Evolutionary conservation across 768 basidiomycete genomes (phyloP), one percentile per base, ranked within the genome.

Genomic region (Suillus discolor): DNA sequence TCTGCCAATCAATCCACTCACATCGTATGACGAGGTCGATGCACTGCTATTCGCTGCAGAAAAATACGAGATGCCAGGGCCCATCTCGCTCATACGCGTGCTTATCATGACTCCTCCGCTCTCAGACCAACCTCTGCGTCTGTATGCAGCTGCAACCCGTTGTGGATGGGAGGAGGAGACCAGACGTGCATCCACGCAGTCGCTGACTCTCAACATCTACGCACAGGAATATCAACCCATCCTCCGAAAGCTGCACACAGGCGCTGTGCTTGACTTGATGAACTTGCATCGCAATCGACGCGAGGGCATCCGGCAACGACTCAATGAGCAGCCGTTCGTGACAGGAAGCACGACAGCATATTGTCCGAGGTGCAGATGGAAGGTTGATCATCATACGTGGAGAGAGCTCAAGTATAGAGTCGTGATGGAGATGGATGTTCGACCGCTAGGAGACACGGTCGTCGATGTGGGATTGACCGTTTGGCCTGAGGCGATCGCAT

Each of bases 51-150:
- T 82, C 62, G 86, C 87, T 0, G 84, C 88, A 0, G 88, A 90
- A 71, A 89, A 89, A 70, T 90, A 90, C 72, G 89, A 89, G 42
- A 90, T 89, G 85, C 83, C 85, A 0, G 89, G 89, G 0, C 87
- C 88, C 2, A 78, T 80, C 65, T 87, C 86, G 7, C 83, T 89
- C 68, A 74, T 89, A 60, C 86, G 87, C 45, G 82, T 86, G 41
- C 80, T 86, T n/a, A 78, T 86, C 62, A 80, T 83, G 72, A 84
- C 84, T 0, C 84, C 83, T 1, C 75, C 82, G 0, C 79, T 89
- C 49, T 75, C 84, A 28, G 77, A 80, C 44, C 77, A 85, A 53
- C 83, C 87, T 0, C 76, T 89, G 20, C 81, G 84, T 15, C 74
- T 89, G 18, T 89, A 88, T 68, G 78, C 82, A 6, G 75, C 84